phyloP scores from a whole-genome alignment of 2,329 filamentous ascomycete genomes.

The Aspergillus caelatus region DNA sequence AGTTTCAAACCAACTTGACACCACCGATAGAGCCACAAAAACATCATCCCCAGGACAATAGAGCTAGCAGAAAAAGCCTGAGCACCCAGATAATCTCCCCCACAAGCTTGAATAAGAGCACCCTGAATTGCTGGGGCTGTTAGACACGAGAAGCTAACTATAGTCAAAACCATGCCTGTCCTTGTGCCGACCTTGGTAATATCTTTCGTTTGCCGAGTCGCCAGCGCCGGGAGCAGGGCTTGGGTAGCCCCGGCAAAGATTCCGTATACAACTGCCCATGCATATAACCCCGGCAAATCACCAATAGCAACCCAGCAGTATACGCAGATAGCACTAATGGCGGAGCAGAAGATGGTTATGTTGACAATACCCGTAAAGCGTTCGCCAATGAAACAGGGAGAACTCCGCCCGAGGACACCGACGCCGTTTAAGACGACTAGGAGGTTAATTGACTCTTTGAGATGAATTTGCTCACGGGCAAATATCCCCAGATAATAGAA shows the following conservation, averaged over 20 bases:
- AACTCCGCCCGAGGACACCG: constrained; percentile 57
- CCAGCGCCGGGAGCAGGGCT: constrained; percentile 16
- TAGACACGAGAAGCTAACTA: constrained; percentile 17
- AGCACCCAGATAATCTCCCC: not conserved
- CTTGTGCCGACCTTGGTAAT: constrained; percentile 12
- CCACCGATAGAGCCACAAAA: too few relatives aligned
- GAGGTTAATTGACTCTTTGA: constrained; percentile 56
- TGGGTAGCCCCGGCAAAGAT: constrained; percentile 27
- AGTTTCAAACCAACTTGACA: too few relatives aligned
- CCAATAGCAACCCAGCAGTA: constrained; percentile 61
- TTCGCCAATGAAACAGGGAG: constrained; percentile 59
- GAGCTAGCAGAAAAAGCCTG: too few relatives aligned
- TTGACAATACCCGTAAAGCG: constrained; percentile 58
- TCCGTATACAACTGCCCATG: constrained; percentile 48
- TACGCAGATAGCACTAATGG: constrained; percentile 51
- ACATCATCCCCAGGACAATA: too few relatives aligned
- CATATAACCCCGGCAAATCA: constrained; percentile 40
- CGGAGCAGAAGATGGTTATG: constrained; percentile 55
- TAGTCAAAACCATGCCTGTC: constrained; percentile 18
- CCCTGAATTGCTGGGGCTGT: constrained; percentile 20
- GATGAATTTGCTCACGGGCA: constrained; percentile 45
- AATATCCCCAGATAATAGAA: constrained; percentile 63
- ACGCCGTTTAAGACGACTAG: constrained; percentile 62
- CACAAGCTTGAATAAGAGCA: constrained; percentile 12
- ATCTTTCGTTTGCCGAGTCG: constrained; percentile 5